Evolutionary conservation across 1,139 yeast species (phyloP), one percentile per base, ranked within the genome.

Genomic region (Meyerozyma carpophila): DNA sequence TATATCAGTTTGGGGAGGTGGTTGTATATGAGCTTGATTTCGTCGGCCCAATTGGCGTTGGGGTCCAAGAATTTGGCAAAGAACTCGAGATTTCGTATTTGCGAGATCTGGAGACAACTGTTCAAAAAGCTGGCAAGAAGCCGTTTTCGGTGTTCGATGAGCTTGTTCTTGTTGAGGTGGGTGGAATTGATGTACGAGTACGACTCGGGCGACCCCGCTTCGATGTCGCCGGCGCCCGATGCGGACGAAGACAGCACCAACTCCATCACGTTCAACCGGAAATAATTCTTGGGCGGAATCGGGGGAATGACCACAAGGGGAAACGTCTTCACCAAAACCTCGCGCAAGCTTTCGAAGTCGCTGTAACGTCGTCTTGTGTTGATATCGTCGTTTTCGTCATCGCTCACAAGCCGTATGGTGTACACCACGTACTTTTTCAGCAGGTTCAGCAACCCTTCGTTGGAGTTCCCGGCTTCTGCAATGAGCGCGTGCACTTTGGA

Each of bases 281-380:
- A 57, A 50, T 71, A 73, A 48, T 93, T 96, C 63, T 93, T 93
- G 50, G 91, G 96, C 0, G 98, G 98, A 32, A 94, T 89, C 0
- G 98, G 96, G 1, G 98, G 98, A 5, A 93, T 79, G 5, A 93
- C 75, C 11, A 82, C 65, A 39, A 94, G 81, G 1, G 98, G 98
- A 57, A 87, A 90, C 31, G 88, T 67, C 57, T 81, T 81, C 6
- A 82, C 70, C 24, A 93, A 71, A 3, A 84, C 77, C 32, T 75
- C 82, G 45, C 97, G 68, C 36, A 93, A 73, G 45, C 87, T 79
- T 55, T 89, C 98, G 61, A 93, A 93, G 59, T 93, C 98, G 41
- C 95, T 86, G 63, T 93, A 93, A 37, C 98, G 70, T 53, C 98
- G 73, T 45, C 91, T 72, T 2, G 91, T 91, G 29, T 79, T 74